These are phyloP conservation scores for Kwoniella pini DNA, from an alignment of 768 basidiomycete genomes.

Conservation along the genomic window DNA sequence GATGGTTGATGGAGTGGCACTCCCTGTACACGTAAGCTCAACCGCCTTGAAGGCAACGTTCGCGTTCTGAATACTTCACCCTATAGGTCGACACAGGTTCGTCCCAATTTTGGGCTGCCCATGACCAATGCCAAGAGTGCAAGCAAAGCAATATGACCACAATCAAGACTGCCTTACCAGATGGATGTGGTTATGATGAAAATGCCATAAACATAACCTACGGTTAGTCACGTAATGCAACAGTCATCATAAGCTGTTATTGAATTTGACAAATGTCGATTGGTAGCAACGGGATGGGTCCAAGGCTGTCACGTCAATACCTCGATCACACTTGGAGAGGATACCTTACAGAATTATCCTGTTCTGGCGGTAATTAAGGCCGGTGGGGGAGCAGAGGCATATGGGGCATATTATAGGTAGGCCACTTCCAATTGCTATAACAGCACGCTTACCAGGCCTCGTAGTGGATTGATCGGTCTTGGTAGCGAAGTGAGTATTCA, in stretches of 20 bases:
- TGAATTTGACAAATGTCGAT: not conserved
- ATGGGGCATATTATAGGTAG: slow-evolving; percentile 8
- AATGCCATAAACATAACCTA: not conserved
- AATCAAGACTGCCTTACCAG: slow-evolving; percentile 4
- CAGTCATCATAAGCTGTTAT: no score
- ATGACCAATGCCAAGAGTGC: not conserved
- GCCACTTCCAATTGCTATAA: not conserved
- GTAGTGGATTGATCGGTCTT: slow-evolving; percentile 7
- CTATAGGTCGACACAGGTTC: slow-evolving; percentile 10
- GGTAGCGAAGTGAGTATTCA: not conserved
- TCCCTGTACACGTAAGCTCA: slow-evolving; percentile 12
- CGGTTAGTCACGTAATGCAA: not conserved
- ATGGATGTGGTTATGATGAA: not conserved
- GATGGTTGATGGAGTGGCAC: slow-evolving; percentile 1
- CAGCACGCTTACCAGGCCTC: not conserved
- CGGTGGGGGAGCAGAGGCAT: not conserved
- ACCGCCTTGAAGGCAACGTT: no score
- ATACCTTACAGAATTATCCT: slow-evolving; percentile 5
- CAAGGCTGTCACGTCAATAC: slow-evolving; percentile 9
- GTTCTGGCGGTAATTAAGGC: slow-evolving; percentile 12
- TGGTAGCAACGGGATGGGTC: slow-evolving; percentile 4
- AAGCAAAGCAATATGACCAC: slow-evolving; percentile 1
- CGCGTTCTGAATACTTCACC: no score
- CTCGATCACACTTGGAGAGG: slow-evolving; percentile 1
- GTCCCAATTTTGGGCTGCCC: slow-evolving; percentile 7